Evolutionary conservation across 2,329 filamentous ascomycete species (phyloP).

Genomic region (Apiospora sp.): DNA sequence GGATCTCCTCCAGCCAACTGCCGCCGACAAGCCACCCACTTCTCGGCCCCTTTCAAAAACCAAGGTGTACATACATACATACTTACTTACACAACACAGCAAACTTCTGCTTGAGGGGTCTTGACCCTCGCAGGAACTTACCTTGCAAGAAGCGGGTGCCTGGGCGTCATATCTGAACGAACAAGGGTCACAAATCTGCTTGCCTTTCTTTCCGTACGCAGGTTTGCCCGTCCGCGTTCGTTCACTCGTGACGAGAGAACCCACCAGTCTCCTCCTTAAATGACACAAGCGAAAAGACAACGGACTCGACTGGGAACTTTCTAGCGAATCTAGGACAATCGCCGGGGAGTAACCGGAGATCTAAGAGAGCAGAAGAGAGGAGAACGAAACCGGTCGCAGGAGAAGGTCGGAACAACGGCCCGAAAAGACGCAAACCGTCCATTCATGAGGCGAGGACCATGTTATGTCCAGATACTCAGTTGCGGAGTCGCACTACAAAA

Average conservation of each 20-base stretch:
- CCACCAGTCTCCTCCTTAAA: neutral
- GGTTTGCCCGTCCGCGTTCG: neutral
- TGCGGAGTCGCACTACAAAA: slow-evolving; percentile 7
- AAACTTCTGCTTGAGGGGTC: neutral
- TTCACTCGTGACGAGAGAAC: neutral
- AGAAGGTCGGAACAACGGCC: neutral
- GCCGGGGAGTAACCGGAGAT: neutral
- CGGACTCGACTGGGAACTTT: neutral
- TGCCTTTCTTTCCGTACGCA: neutral
- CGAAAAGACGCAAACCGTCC: neutral
- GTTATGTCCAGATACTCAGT: neutral
- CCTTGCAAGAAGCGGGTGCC: neutral
- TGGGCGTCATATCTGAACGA: neutral
- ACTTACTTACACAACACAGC: neutral
- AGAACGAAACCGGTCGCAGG: neutral
- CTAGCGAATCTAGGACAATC: neutral
- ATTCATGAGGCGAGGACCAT: neutral
- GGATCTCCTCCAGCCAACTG: neutral
- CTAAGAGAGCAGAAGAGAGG: neutral
- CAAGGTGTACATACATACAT: neutral
- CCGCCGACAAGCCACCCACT: neutral
- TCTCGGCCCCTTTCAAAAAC: neutral
- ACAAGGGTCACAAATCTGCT: slow-evolving; percentile 3
- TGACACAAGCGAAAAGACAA: neutral
- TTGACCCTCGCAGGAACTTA: neutral